A percentile compares a stretch with the other conserved stretches of the same genome.
Evolutionary conservation across 208 protist genomes (phyloP).

Genomic region (Leishmania braziliensis): DNA sequence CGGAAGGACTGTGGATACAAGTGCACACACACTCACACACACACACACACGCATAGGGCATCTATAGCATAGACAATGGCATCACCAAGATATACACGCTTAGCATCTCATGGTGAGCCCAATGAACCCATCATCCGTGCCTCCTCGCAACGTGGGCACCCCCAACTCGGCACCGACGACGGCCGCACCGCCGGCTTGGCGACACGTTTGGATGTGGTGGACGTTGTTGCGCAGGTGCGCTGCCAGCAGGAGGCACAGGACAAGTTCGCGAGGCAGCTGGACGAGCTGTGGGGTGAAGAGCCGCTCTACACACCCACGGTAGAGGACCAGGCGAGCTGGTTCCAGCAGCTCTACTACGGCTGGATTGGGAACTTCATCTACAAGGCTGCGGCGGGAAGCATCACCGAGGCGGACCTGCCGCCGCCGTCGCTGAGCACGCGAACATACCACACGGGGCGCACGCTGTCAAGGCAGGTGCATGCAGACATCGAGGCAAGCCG

Average conservation of each 20-base stretch:
- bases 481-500: constrained; percentile 31
- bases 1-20: background rate
- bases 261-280: constrained; percentile 11
- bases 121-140: background rate
- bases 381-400: constrained; percentile 33
- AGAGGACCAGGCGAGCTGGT: constrained; percentile 46
- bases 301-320: constrained; percentile 25
- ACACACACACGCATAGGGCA: background rate
- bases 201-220: constrained; percentile 3
- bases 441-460: constrained; percentile 35
- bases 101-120: background rate
- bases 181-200: background rate
- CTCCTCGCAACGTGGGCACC: background rate
- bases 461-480: constrained; percentile 36
- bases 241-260: constrained; percentile 8
- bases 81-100: background rate
- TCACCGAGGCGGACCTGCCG: constrained; percentile 40
- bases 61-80: background rate
- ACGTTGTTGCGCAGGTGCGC: constrained; percentile 14
- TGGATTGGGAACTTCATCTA: constrained; percentile 60
- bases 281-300: constrained; percentile 40
- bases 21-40: background rate
- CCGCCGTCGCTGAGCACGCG: constrained; percentile 30
- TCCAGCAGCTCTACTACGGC: constrained; percentile 55
- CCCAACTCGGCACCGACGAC: background rate